Base-by-base conservation (phyloP, 768 basidiomycete genomes). In the Leccinum boreale region DNA sequence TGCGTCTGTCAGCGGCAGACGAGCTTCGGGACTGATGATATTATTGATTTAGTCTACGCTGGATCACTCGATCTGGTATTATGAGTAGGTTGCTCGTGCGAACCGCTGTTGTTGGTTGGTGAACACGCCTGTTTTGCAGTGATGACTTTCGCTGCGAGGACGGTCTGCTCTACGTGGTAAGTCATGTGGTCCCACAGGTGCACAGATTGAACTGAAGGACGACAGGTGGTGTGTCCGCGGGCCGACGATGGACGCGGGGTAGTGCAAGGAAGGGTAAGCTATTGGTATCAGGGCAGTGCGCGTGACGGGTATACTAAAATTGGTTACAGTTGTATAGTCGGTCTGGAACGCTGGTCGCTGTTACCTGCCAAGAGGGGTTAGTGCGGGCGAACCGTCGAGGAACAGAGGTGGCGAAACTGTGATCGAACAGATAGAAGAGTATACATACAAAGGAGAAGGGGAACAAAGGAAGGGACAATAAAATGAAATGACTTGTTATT, bases 1-100 rank as follows among this genome's bases (percentile, higher is more conserved):
- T 88, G 66, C 67, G 85, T 73, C 42, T 39, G 45, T 58, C 48
- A 47, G 17, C 14, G 36, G 49, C 15, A 45, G 29, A 28, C 35
- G 29, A 47, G 39, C 28, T 59, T 46, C 45, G 24, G 19, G 44
- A 24, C 57, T 65, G 51, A 69, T 46, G 52, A 29, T 45, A 28
- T 46, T 17, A 42, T 44, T 6, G 36, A 31, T 52, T 9, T 57
- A 61, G 61, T 87, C 87, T 17, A 85, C 86, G 3, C 71, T 92
- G 42, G 90, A 92, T 70, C 91, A 94, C 73, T 78, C 86, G 35
- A 85, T 94, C 57, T 88, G 81, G 76, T 93, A 85, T 70, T 93
- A 92, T 63, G 79, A 81, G 89, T 89, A 68, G 67, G 82, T 65
- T 15, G 33, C 31, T 11, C 53, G 19, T 33, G 42, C 15, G 10